Base-by-base conservation (phyloP, 2,329 filamentous ascomycete genomes). In the Cordyceps fumosorosea region DNA sequence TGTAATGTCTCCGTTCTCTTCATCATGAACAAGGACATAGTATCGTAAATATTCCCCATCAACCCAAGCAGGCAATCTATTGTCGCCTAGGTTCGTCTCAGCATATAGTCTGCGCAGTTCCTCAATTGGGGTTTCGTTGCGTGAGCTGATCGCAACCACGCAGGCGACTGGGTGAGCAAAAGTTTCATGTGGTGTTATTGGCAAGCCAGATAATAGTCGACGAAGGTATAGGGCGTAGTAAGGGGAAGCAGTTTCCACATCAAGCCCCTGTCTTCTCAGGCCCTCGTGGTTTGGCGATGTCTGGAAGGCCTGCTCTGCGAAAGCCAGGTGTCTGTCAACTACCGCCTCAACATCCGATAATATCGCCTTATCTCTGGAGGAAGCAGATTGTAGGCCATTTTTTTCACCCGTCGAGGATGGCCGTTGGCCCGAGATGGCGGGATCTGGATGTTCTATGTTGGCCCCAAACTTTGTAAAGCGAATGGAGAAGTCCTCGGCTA, bases 1-100 rank as follows among this genome's bases (percentile, higher is more conserved):
- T 44, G 86, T 85, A 64, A 98, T 96, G 72, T 99, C 93, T 70
- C 96, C 93, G 64, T 86, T 87, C 71, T 99, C 95, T 76, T 99
- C 96, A 68, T 99, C 95, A 70, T 99, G 95, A 20, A 99, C 89
- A 48, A 99, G 80, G 18, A 99, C 90, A 75, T 99, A 99, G 75
- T 99, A 99, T 65, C 95, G 85, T 66, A 99, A 79, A 73, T 95
- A 99, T 65, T 98, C 92, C 34, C 89, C 88, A 70, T 96, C 88
- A 0, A 97, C 89, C 89, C 93, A 99, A 22, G 84, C 80, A 0
- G 93, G 93, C 60, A 96, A 76, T 60, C 84, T 84, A 67, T 84
- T 83, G 45, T 88, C 84, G 12, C 91, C 92, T 63, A 87, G 85
- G 66, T 86, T 93, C n/a, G 91, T 95, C 67, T 91, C 89, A 55